phyloP scores from a whole-genome alignment of 139 green algal genomes.

The Spirogloea muscicola region DNA sequence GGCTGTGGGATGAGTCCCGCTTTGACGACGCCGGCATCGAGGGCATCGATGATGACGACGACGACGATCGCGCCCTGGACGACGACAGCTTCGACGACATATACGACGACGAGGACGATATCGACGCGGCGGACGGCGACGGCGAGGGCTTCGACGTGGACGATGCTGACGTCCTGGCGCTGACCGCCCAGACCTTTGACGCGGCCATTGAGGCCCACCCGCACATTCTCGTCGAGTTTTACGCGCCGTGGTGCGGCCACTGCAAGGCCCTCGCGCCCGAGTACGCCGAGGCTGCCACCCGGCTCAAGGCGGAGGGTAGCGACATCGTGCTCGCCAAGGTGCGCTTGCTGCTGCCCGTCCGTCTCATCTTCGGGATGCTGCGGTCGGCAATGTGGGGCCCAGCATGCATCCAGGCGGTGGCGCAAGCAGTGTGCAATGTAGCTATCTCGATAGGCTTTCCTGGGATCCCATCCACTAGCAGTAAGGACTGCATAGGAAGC shows the following conservation, averaged over 20 bases:
- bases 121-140: too few species aligned
- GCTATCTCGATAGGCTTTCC: too few species aligned
- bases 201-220: slow-evolving; percentile 21
- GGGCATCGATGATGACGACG: too few species aligned
- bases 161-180: slow-evolving; percentile 13
- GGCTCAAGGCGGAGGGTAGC: slow-evolving; percentile 13
- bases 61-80: neutral
- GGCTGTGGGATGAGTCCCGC: too few species aligned
- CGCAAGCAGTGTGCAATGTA: too few species aligned
- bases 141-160: neutral
- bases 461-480: too few species aligned
- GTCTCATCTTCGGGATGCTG: too few species aligned
- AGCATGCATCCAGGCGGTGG: too few species aligned
- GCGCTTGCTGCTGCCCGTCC: too few species aligned
- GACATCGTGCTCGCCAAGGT: slow-evolving; percentile 41
- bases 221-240: slow-evolving; percentile 58
- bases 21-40: too few species aligned
- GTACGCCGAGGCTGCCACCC: slow-evolving; percentile 28
- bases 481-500: too few species aligned
- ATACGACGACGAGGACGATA: slow-evolving; percentile 5
- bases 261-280: slow-evolving; percentile 62
- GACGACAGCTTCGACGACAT: neutral
- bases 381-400: too few species aligned
- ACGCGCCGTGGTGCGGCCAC: slow-evolving; percentile 68
- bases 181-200: neutral